phyloP scores from a whole-genome alignment of 2,329 filamentous ascomycete species.

The Apiospora rasikravindrae region DNA sequence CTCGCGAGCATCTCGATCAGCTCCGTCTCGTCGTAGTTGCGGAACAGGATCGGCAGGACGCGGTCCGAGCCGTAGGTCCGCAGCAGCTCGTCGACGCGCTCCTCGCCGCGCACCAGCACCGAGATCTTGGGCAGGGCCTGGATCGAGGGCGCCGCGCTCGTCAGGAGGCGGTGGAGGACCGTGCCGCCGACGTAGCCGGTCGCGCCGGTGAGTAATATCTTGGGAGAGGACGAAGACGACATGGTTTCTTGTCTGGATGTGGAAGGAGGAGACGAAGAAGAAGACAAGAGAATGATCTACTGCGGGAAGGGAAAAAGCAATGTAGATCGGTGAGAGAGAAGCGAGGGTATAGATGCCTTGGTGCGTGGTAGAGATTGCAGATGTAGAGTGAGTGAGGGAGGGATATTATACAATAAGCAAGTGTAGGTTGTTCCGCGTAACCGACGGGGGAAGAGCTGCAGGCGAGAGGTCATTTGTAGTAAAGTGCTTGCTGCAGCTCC shows the following conservation, averaged over 20 bases:
- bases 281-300: background rate
- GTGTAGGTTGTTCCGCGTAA: background rate
- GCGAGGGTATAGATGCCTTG: background rate
- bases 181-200: constrained; percentile 31
- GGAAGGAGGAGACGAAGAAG: background rate
- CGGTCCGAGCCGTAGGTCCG: constrained; percentile 21
- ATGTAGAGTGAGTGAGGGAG: background rate
- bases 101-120: constrained; percentile 22
- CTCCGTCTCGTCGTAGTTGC: constrained; percentile 24
- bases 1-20: constrained; percentile 23
- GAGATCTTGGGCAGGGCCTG: background rate
- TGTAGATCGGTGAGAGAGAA: background rate
- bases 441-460: background rate
- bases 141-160: background rate
- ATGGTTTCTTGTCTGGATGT: background rate
- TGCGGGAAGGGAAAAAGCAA: background rate
- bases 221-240: background rate
- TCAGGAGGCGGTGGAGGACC: constrained; percentile 26
- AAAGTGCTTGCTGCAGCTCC: background rate
- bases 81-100: constrained; percentile 20
- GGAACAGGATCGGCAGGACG: constrained; percentile 22
- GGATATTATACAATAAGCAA: background rate
- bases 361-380: background rate
- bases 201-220: constrained; percentile 26
- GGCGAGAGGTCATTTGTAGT: background rate